These are phyloP conservation scores for Solanum corneliomulleri DNA, from an alignment of 257 asterid species.

Conservation along the genomic window DNA sequence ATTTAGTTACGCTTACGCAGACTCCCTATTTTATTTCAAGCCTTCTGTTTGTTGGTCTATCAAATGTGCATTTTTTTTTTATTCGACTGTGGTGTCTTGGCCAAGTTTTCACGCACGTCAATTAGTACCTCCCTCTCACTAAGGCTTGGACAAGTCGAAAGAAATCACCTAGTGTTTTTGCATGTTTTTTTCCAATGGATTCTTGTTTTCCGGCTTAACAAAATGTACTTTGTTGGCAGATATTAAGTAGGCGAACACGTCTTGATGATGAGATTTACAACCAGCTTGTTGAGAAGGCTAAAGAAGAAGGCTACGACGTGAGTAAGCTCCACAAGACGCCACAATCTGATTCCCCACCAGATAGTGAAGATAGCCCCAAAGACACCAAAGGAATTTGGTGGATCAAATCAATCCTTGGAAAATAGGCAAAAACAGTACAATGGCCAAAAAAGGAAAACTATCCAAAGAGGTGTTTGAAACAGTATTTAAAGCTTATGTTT, in stretches of 20 bases:
- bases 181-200: neutral
- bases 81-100: neutral
- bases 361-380: constrained; percentile 17
- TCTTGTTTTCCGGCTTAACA: neutral
- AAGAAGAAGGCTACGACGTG: constrained; percentile 63
- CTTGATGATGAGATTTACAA: constrained; percentile 49
- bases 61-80: neutral
- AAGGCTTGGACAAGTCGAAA: neutral
- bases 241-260: constrained; percentile 37
- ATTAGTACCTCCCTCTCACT: neutral
- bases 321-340: constrained; percentile 57
- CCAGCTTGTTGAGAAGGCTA: constrained; percentile 45
- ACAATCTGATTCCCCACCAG: constrained; percentile 53
- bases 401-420: constrained; percentile 74
- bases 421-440: constrained; percentile 2
- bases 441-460: neutral
- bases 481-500: neutral
- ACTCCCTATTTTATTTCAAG: neutral
- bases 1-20: neutral
- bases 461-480: neutral
- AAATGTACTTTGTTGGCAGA: constrained; percentile 17
- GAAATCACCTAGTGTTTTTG: neutral
- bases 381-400: constrained; percentile 79
- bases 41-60: neutral
- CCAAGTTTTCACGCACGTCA: neutral